Conservation (phyloP, 2,329 filamentous ascomycete species). For the Clonostachys byssicola region DNA sequence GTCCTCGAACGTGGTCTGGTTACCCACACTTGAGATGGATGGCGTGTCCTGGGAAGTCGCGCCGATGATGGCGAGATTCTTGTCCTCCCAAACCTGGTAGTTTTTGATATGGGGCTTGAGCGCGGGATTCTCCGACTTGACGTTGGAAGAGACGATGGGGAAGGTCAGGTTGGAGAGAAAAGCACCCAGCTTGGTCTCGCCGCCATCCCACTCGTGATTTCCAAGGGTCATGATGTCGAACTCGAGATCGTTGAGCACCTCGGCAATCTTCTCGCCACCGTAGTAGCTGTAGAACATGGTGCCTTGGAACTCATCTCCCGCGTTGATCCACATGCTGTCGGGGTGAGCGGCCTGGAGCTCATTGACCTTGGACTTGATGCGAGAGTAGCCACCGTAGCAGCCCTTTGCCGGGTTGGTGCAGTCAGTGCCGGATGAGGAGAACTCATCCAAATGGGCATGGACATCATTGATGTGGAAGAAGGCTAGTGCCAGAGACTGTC, state of each 20-base stretch:
- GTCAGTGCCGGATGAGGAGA: constrained; percentile 55
- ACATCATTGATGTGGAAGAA: constrained; percentile 71
- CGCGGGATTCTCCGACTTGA: constrained; percentile 53
- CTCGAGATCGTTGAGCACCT: constrained; percentile 60
- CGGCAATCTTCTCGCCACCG: constrained; percentile 63
- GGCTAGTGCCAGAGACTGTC: constrained; percentile 12
- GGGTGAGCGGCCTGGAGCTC: constrained; percentile 50
- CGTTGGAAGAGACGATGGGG: constrained; percentile 59
- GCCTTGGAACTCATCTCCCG: constrained; percentile 67
- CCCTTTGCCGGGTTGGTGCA: constrained; percentile 51
- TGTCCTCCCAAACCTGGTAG: constrained; percentile 59
- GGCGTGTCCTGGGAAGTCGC: constrained; percentile 58
- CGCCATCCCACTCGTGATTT: constrained; percentile 65
- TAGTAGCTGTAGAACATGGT: constrained; percentile 66
- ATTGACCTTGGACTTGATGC: constrained; percentile 57
- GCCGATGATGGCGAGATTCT: constrained; percentile 59
- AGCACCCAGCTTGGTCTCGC: constrained; percentile 56
- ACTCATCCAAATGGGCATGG: constrained; percentile 63
- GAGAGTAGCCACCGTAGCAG: constrained; percentile 61
- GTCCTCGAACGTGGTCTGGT: constrained; percentile 54
- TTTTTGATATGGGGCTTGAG: constrained; percentile 62
- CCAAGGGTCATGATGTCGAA: constrained; percentile 66
- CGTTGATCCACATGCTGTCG: constrained; percentile 61
- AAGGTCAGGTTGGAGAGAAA: constrained; percentile 63
- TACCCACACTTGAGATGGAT: constrained; percentile 52